These are phyloP conservation scores for Pseudevernia furfuracea DNA, from an alignment of 495 filamentous ascomycete genomes.

Conservation along the genomic window DNA sequence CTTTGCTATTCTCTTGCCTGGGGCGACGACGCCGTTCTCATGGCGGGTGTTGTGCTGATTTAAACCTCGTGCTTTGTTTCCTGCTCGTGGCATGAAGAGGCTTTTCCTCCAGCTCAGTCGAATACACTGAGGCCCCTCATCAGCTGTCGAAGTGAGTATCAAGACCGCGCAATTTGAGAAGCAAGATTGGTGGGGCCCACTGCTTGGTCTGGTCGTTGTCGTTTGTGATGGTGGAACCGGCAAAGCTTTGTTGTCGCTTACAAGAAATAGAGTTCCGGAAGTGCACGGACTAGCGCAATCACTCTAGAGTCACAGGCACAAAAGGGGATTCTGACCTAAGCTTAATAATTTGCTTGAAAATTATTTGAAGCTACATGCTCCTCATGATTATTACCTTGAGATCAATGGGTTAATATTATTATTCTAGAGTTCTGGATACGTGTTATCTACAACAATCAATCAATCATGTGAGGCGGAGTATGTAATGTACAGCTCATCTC, in stretches of 20 bases:
- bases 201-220: neutral
- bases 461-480: neutral
- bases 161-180: neutral
- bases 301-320: too few species aligned
- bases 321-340: too few species aligned
- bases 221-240: neutral
- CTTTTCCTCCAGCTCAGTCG: constrained; percentile 19
- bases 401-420: neutral
- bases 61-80: constrained; percentile 45
- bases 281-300: neutral
- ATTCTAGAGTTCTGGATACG: neutral
- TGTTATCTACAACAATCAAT: neutral
- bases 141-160: neutral
- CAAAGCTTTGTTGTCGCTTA: neutral
- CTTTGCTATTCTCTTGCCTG: constrained; percentile 71
- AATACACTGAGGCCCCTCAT: constrained; percentile 15
- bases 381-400: too few species aligned
- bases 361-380: too few species aligned
- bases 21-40: constrained; percentile 79
- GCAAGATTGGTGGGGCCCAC: neutral
- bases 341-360: neutral
- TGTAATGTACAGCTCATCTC: neutral
- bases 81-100: constrained; percentile 38
- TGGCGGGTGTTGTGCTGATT: constrained; percentile 70
- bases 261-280: neutral